Percentiles rank a stretch among this genome's conserved stretches.
phyloP scores from a whole-genome alignment of 495 filamentous ascomycete species.

The Glarea lozoyensis region DNA sequence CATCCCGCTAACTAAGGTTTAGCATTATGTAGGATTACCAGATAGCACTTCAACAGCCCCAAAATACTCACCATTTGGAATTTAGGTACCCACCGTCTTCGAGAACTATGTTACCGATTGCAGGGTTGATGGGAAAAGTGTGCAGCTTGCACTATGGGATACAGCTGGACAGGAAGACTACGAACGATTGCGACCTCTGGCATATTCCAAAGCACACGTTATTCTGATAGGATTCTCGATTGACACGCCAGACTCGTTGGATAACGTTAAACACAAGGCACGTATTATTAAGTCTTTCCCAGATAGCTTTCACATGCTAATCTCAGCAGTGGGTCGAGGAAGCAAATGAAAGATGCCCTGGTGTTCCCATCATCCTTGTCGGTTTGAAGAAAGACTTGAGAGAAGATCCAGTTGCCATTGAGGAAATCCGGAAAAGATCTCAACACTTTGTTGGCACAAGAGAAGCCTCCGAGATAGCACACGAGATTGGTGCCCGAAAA shows the following conservation, averaged over 20 bases:
- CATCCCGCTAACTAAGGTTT: conserved; percentile 1
- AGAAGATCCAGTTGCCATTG: conserved; percentile 84
- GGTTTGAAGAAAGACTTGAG: conserved; percentile 97
- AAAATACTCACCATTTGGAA: neutral
- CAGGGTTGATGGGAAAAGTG: conserved; percentile 93
- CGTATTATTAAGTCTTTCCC: conserved; percentile 20
- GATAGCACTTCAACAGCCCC: neutral
- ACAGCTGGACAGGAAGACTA: conserved; percentile 99
- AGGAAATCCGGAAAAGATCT: conserved; percentile 96
- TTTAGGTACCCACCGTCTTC: conserved; percentile 94
- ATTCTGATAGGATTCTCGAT: conserved; percentile 94
- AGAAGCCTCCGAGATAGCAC: conserved; percentile 71
- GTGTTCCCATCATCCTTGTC: conserved; percentile 91
- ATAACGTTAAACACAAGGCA: conserved; percentile 97
- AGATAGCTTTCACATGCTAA: conserved; percentile 12
- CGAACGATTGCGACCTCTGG: conserved; percentile 85
- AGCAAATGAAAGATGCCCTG: conserved; percentile 87
- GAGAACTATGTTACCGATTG: conserved; percentile 99
- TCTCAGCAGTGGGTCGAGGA: conserved; percentile 81
- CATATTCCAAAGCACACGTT: conserved; percentile 96
- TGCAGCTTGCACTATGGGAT: conserved; percentile 98
- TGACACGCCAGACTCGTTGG: conserved; percentile 91
- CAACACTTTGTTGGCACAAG: conserved; percentile 73
- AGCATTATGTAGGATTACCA: conserved; percentile 64
- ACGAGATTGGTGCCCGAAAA: conserved; percentile 83